phyloP scores from a whole-genome alignment of 2,329 filamentous ascomycete genomes.

The Aspergillus oerlinghausenensis region DNA sequence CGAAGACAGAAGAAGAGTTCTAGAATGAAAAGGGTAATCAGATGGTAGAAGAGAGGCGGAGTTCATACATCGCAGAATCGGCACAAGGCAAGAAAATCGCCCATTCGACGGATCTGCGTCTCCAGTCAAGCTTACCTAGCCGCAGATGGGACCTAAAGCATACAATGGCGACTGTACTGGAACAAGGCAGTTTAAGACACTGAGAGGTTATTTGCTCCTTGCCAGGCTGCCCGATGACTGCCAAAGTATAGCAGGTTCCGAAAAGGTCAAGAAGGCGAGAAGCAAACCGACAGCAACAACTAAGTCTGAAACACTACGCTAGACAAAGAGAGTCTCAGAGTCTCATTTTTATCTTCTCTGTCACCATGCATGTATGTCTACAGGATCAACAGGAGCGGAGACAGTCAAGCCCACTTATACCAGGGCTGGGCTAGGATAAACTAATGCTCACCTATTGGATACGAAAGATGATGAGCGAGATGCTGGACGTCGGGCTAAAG shows the following conservation, averaged over 20 bases:
- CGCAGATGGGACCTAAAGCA: constrained; percentile 14
- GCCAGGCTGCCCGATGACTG: constrained; percentile 14
- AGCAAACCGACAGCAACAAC: neutral
- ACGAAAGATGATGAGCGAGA: constrained; percentile 14
- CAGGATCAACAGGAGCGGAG: constrained; percentile 16
- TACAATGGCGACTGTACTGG: constrained; percentile 11
- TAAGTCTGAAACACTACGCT: constrained; percentile 17
- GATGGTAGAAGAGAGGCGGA: constrained; percentile 12
- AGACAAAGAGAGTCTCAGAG: constrained; percentile 11
- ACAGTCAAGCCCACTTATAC: constrained; percentile 15
- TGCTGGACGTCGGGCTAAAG: constrained; percentile 18
- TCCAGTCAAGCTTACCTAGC: constrained; percentile 22
- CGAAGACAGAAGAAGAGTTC: constrained; percentile 13
- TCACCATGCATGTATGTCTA: constrained; percentile 7
- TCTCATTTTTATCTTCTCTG: constrained; percentile 11
- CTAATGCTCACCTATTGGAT: constrained; percentile 19
- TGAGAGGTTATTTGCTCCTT: constrained; percentile 7
- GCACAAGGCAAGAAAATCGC: constrained; percentile 11
- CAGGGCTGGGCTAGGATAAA: constrained; percentile 12
- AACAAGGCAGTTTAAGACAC: constrained; percentile 8
- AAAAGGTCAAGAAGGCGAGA: constrained; percentile 1
- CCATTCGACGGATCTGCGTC: constrained; percentile 22
- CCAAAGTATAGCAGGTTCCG: constrained; percentile 16
- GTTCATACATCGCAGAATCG: constrained; percentile 14
- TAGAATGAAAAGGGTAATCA: constrained; percentile 12